Evolutionary conservation across 176 grass and related monocot species (phyloP), one percentile per base, ranked within the genome.

Genomic region (Chloris gayana): DNA sequence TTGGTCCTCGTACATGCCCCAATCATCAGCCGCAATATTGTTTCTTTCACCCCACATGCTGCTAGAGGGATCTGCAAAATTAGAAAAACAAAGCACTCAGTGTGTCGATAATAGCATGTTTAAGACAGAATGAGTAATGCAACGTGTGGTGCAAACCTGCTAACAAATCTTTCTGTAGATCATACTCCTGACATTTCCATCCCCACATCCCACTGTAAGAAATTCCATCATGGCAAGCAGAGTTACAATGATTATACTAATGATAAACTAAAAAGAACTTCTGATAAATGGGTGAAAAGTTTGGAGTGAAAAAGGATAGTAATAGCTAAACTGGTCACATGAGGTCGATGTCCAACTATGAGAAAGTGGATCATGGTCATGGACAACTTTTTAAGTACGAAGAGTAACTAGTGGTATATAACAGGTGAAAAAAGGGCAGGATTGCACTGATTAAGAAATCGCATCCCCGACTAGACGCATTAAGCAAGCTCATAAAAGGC

Each of bases 131-230:
- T 5, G 64, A 72, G 66, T 65, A 27, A 68, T 74, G 70, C 24
- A 72, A 75, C 33, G 33, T 25, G 26, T 17, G 66, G 46, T 37
- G 59, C 78, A 68, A 83, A 99, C 96, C 92, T 73, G 84, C 56
- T 60, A 90, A 47, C 46, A 90, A 41, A 83, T 95, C 86, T 67
- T 72, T 87, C 51, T 99, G 83, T 76, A 95, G 74, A 87, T 51
- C 64, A 57, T 84, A 95, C 56, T 89, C 92, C 21, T 81, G 86
- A 77, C 71, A 71, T 81, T 71, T 87, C 92, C 90, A 95, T 67
- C 58, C 84, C 92, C 96, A 99, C 82, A 88, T 86, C 24, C 74
- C n/a, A n/a, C n/a, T n/a, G n/a, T n/a, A n/a, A n/a, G n/a, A n/a
- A n/a, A n/a, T n/a, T n/a, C n/a, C n/a, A n/a, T n/a, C n/a, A n/a